Percentiles rank a stretch among this genome's conserved stretches.
phyloP scores from a whole-genome alignment of 495 filamentous ascomycete species.

The Hypoxylon intermedium region DNA sequence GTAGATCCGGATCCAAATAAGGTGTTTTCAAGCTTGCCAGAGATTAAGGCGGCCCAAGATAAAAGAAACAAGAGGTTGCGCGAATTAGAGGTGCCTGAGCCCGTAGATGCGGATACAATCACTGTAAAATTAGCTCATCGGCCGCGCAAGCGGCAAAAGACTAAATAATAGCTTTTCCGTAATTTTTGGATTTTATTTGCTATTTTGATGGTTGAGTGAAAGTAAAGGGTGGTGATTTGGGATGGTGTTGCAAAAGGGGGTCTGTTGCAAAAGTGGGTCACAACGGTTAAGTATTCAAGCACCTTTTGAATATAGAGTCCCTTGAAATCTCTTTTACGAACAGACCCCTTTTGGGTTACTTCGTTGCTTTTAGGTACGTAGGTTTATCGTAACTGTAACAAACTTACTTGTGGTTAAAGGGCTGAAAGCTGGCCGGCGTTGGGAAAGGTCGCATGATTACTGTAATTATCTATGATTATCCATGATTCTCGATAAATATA shows the following conservation, averaged over 20 bases:
- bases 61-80: neutral
- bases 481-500: too few relatives aligned
- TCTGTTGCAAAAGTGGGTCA: neutral
- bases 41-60: neutral
- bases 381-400: too few relatives aligned
- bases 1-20: neutral
- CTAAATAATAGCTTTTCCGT: neutral
- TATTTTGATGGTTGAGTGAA: neutral
- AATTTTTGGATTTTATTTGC: neutral
- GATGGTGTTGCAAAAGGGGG: neutral
- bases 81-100: neutral
- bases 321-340: too few relatives aligned
- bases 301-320: too few relatives aligned
- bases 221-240: neutral
- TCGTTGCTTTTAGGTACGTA: too few relatives aligned
- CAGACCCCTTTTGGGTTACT: too few relatives aligned
- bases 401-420: too few relatives aligned
- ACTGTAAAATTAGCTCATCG: neutral
- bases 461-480: too few relatives aligned
- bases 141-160: neutral
- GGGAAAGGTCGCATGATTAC: too few relatives aligned
- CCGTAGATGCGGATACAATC: neutral
- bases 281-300: neutral
- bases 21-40: neutral
- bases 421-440: too few relatives aligned